These are phyloP conservation scores for Coemansia sp. DNA, from an alignment of 192 early-diverging fungal genomes.

Conservation along the genomic window DNA sequence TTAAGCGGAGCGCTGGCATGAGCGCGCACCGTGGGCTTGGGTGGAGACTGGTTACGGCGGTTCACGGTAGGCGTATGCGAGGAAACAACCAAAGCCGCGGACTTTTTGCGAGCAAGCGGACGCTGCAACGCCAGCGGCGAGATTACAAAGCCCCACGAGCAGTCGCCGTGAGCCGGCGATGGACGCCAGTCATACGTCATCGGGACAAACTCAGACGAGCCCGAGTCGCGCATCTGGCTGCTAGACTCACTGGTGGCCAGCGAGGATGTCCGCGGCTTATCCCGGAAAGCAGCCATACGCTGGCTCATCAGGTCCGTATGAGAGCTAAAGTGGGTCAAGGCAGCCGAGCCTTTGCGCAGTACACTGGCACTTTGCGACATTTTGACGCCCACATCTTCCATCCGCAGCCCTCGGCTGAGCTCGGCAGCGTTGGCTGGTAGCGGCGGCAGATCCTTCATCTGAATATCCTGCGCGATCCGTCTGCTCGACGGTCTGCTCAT, in stretches of 20 bases:
- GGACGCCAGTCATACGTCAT: slow-evolving; percentile 37
- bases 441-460: slow-evolving; percentile 53
- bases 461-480: slow-evolving; percentile 33
- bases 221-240: slow-evolving; percentile 24
- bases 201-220: slow-evolving; percentile 24
- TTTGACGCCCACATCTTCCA: slow-evolving; percentile 9
- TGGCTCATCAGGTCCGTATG: slow-evolving; percentile 34
- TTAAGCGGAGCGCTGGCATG: neutral
- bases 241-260: slow-evolving; percentile 15
- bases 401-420: slow-evolving; percentile 14
- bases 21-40: neutral
- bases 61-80: slow-evolving; percentile 48
- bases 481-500: slow-evolving; percentile 15
- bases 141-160: slow-evolving; percentile 42
- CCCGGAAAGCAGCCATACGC: slow-evolving; percentile 22
- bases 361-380: slow-evolving; percentile 5
- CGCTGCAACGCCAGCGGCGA: slow-evolving; percentile 37
- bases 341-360: slow-evolving; percentile 14
- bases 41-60: slow-evolving; percentile 10
- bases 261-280: slow-evolving; percentile 50
- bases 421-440: slow-evolving; percentile 43
- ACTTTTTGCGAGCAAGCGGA: slow-evolving; percentile 32
- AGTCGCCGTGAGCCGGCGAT: slow-evolving; percentile 23
- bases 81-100: slow-evolving; percentile 32
- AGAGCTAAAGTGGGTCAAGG: slow-evolving; percentile 44